Evolutionary conservation across 2,329 filamentous ascomycete genomes (phyloP).

Genomic region (Stemphylium vesicarium): DNA sequence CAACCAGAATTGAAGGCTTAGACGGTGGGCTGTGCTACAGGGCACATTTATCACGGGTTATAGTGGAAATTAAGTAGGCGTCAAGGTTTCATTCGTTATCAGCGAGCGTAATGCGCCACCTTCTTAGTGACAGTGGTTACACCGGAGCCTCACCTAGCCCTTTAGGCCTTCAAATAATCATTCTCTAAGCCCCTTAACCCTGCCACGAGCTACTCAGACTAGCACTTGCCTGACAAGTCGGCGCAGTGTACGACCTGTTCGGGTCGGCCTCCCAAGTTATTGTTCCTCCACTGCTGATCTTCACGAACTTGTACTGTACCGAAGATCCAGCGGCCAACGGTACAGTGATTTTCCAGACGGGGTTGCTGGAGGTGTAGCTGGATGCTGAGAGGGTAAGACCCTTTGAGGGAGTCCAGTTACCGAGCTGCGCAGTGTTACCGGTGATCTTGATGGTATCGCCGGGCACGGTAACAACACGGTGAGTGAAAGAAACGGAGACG

Average conservation of each 20-base stretch:
- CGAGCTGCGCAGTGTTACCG: conserved; percentile 54
- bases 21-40: no score
- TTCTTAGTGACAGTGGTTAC: no score
- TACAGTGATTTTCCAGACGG: conserved; percentile 56
- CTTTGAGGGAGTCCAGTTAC: conserved; percentile 51
- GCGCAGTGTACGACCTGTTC: conserved; percentile 52
- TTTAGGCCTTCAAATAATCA: no score
- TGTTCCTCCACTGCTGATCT: conserved; percentile 53
- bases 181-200: neutral
- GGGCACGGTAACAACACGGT: conserved; percentile 55
- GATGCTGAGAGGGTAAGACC: conserved; percentile 51
- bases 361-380: conserved; percentile 53
- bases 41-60: no score
- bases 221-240: conserved; percentile 33
- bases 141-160: no score
- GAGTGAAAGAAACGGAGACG: conserved; percentile 52
- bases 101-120: no score
- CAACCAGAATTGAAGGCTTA: no score
- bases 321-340: conserved; percentile 50
- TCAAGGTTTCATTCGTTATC: no score
- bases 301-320: conserved; percentile 56
- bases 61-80: no score
- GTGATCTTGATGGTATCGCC: conserved; percentile 58
- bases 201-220: conserved; percentile 33
- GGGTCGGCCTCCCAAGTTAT: conserved; percentile 55